These are phyloP conservation scores for Phytopythium boreale DNA, from an alignment of 352 stramenopile genomes.

Conservation along the genomic window DNA sequence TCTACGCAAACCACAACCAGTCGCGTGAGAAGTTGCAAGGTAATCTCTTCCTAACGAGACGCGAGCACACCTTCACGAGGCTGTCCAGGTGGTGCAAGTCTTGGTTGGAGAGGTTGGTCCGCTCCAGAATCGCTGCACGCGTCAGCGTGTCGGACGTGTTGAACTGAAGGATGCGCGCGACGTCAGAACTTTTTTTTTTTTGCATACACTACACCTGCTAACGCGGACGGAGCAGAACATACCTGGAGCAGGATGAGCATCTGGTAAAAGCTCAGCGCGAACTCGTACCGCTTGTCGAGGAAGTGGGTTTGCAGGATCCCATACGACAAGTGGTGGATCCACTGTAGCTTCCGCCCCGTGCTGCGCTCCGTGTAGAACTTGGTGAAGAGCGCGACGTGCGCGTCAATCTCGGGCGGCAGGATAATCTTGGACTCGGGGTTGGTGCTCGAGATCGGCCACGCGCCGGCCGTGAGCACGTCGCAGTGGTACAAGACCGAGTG, in stretches of 20 bases:
- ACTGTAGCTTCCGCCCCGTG: conserved; percentile 73
- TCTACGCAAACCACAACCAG: conserved; percentile 15
- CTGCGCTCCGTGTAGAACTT: conserved; percentile 81
- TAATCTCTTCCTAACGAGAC: neutral
- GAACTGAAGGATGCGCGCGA: conserved; percentile 38
- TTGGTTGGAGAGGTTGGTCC: conserved; percentile 56
- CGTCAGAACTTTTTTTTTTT: neutral
- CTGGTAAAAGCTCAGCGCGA: conserved; percentile 82
- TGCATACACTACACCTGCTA: neutral
- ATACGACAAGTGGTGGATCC: conserved; percentile 77
- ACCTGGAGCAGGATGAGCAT: conserved; percentile 79
- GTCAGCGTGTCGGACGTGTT: conserved; percentile 48
- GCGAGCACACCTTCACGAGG: conserved; percentile 63
- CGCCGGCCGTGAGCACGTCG: conserved; percentile 78
- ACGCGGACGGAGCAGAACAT: neutral
- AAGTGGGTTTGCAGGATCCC: conserved; percentile 65
- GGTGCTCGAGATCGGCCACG: conserved; percentile 80
- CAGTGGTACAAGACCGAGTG: conserved; percentile 63
- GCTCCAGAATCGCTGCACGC: conserved; percentile 29
- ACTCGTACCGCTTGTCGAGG: conserved; percentile 77
- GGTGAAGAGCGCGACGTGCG: conserved; percentile 69
- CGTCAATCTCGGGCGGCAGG: conserved; percentile 52
- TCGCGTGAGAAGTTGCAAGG: neutral
- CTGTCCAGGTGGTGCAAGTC: conserved; percentile 71
- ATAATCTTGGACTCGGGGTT: conserved; percentile 43